These are phyloP conservation scores for Naganishia vishniacii DNA, from an alignment of 768 basidiomycete genomes.

Conservation along the genomic window DNA sequence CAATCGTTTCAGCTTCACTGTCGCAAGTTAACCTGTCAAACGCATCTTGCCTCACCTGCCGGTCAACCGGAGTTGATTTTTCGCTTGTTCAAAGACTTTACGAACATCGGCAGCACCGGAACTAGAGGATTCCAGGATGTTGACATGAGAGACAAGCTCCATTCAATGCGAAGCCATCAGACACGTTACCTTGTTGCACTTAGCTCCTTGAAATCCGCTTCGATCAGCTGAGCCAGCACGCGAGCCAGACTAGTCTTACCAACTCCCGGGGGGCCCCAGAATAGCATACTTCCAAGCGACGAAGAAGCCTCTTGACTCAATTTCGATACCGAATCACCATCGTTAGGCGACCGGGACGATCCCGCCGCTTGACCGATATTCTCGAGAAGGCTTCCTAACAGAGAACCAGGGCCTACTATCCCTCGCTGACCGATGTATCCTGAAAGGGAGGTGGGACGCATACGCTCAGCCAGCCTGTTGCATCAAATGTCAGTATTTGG, in stretches of 20 bases:
- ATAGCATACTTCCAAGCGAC: conserved; percentile 51
- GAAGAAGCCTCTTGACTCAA: conserved; percentile 40
- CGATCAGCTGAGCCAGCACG: conserved; percentile 59
- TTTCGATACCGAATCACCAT: too few relatives aligned
- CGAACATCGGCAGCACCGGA: conserved; percentile 62
- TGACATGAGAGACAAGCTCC: too few relatives aligned
- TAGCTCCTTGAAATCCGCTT: conserved; percentile 66
- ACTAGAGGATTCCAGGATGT: too few relatives aligned
- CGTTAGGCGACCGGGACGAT: too few relatives aligned
- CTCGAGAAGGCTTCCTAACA: conserved; percentile 57
- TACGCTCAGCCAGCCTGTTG: conserved; percentile 60
- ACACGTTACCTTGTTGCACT: conserved; percentile 64
- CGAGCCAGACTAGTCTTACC: conserved; percentile 61
- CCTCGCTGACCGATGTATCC: conserved; percentile 71
- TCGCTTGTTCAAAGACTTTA: conserved; percentile 70
- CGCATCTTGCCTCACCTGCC: conserved; percentile 50
- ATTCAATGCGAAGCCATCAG: too few relatives aligned
- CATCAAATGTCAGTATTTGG: not conserved
- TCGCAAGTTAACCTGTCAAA: not conserved
- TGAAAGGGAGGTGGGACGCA: conserved; percentile 61
- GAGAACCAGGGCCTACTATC: conserved; percentile 57
- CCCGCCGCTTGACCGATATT: not conserved
- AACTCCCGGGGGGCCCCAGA: conserved; percentile 48
- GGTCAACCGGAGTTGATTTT: conserved; percentile 59
- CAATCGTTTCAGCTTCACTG: not conserved